These are phyloP conservation scores for Acidiella bohemica DNA, from an alignment of 495 filamentous ascomycete species.

Conservation along the genomic window DNA sequence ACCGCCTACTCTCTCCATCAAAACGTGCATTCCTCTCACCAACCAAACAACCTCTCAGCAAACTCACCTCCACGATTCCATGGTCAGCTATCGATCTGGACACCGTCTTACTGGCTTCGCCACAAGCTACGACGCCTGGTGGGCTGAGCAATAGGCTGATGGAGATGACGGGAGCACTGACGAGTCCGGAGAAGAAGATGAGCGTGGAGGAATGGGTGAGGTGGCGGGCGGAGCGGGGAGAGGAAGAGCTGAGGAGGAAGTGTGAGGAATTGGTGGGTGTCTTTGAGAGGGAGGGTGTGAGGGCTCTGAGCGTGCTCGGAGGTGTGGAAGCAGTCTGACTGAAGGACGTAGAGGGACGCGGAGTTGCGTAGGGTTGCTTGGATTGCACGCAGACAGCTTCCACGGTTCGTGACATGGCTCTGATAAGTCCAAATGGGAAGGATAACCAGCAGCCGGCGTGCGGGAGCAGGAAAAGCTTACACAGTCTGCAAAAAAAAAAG, in stretches of 20 bases:
- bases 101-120: constrained; percentile 36
- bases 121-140: constrained; percentile 12
- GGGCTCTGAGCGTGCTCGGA: constrained; percentile 59
- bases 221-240: constrained; percentile 63
- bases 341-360: too few species aligned
- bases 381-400: too few species aligned
- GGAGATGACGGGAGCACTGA: constrained; percentile 38
- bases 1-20: constrained; percentile 5
- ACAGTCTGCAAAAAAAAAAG: too few species aligned
- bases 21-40: constrained; percentile 25
- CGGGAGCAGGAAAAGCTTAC: too few species aligned
- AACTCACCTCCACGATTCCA: constrained; percentile 34
- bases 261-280: constrained; percentile 66
- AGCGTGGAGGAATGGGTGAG: constrained; percentile 86
- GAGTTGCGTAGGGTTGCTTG: too few species aligned
- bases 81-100: constrained; percentile 69
- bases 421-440: too few species aligned
- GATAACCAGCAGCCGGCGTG: too few species aligned
- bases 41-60: constrained; percentile 27
- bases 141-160: constrained; percentile 29
- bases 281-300: constrained; percentile 70
- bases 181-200: constrained; percentile 72
- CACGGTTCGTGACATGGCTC: too few species aligned
- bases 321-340: too few species aligned
- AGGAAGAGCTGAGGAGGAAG: constrained; percentile 61